Evolutionary conservation across 192 early-diverging fungal genomes (phyloP).

Genomic region (Diversispora epigaea): DNA sequence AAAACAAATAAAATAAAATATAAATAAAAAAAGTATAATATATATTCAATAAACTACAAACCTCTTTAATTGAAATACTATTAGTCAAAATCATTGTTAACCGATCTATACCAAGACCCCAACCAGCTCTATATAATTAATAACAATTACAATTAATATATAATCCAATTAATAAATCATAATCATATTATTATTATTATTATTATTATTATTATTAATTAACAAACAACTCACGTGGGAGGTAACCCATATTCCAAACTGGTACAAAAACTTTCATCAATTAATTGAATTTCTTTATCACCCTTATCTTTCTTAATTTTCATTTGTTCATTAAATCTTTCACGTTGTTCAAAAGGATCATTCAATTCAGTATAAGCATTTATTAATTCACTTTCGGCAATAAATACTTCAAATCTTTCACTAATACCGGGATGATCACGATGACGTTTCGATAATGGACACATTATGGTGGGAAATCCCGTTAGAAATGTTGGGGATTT

Average conservation of each 20-base stretch:
- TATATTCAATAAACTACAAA: constrained; percentile 29
- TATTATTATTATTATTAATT: too few relatives aligned
- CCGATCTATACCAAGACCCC: constrained; percentile 95
- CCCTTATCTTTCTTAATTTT: constrained; percentile 93
- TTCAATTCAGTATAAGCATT: constrained; percentile 99
- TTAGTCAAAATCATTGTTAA: constrained; percentile 98
- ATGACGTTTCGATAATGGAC: constrained; percentile 96
- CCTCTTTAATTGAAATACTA: constrained; percentile 97
- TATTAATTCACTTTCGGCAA: constrained; percentile 97
- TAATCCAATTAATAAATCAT: background rate
- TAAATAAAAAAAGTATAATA: too few relatives aligned
- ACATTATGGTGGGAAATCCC: constrained; percentile 98
- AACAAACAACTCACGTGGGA: constrained; percentile 64
- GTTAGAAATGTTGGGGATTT: constrained; percentile 91
- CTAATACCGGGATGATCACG: constrained; percentile 84
- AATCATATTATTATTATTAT: constrained; percentile 35
- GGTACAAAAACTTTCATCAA: constrained; percentile 96
- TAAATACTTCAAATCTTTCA: constrained; percentile 98
- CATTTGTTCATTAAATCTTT: constrained; percentile 91
- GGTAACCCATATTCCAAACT: constrained; percentile 97
- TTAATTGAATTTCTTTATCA: constrained; percentile 97
- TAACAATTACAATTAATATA: background rate
- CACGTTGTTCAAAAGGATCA: constrained; percentile 98
- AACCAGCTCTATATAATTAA: constrained; percentile 54
- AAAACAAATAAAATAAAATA: too few relatives aligned